Percentiles rank a stretch among this genome's conserved stretches.
phyloP scores from a whole-genome alignment of 176 grass and related monocot species.

The Luzula sylvatica region DNA sequence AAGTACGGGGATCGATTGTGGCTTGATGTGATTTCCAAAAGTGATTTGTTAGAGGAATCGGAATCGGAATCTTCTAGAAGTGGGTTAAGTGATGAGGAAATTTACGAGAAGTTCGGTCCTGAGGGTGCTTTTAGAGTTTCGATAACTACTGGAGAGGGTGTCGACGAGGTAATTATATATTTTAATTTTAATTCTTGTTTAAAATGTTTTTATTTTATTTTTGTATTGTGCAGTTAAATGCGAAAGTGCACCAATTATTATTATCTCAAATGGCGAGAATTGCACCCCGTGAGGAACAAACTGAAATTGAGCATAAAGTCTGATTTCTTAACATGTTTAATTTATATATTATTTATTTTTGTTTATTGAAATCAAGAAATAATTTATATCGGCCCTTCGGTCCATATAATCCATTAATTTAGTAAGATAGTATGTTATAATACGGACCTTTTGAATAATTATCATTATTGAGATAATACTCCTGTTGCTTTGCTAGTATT shows the following conservation, averaged over 20 bases:
- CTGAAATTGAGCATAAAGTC: too few relatives aligned
- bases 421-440: too few relatives aligned
- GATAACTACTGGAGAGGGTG: conserved; percentile 33
- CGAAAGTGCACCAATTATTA: conserved; percentile 53
- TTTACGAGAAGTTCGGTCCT: conserved; percentile 52
- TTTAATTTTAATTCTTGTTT: conserved; percentile 6
- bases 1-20: conserved; percentile 50
- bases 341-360: too few relatives aligned
- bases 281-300: conserved; percentile 7
- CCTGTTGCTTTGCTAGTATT: too few relatives aligned
- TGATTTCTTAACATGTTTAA: too few relatives aligned
- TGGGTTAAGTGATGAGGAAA: conserved; percentile 23
- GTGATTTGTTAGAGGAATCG: conserved; percentile 56
- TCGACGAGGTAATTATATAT: conserved; percentile 37
- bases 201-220: neutral
- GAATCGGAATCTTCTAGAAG: conserved; percentile 21
- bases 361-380: too few relatives aligned
- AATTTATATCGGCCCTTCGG: too few relatives aligned
- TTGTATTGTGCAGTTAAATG: conserved; percentile 40
- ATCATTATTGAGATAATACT: too few relatives aligned
- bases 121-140: conserved; percentile 63
- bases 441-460: too few relatives aligned
- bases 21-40: conserved; percentile 89
- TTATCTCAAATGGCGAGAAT: conserved; percentile 52
- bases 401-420: too few relatives aligned